Evolutionary conservation across 768 basidiomycete species (phyloP), one percentile per base, ranked within the genome.

Genomic region (Rhodotorula diobovata): DNA sequence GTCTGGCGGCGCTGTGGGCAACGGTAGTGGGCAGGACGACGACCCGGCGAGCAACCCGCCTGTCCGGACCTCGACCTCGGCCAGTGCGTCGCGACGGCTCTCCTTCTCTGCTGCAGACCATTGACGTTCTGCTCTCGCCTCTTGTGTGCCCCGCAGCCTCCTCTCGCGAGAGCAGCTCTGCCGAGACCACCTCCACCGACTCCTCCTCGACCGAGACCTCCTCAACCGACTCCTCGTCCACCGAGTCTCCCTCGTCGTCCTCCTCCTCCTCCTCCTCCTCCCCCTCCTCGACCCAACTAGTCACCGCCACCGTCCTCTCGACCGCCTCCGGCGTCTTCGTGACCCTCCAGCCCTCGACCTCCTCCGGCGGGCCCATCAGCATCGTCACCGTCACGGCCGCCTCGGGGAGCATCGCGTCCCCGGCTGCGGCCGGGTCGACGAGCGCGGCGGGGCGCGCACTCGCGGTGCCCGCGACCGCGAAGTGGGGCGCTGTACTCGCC

Each of bases 321-420:
- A 53, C 64, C 64, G 50, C 64, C 45, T 65, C 57, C 25, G 64
- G 64, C 55, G 56, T 65, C 25, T 25, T 58, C 11, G 45, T 65
- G 28, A 65, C 64, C 28, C 58, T 41, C 41, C 28, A 25, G 28
- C n/a, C 28, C 41, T 39, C 58, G 25, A 53, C 51, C n/a, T 18
- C 39, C 18, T 30, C 30, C 7, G 51, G 30, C 51, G 28, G 11
- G 1, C n/a, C 15, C n/a, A n/a, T 41, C 21, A 30, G 21, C 21
- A 28, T 59, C 41, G 41, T 20, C 2, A 50, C 48, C 25, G 25
- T 50, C 25, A 50, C 48, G 23, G 48, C 48, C 11, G 48, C 11
- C 25, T 50, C 48, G 45, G 12, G 10, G 14, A 14, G 28, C n/a
- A n/a, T 14, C 12, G 51, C n/a, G 51, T 30, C 14, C 28, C 15